These are phyloP conservation scores for Eucalyptus coolabah DNA, from an alignment of 345 rosid species.

Conservation along the genomic window DNA sequence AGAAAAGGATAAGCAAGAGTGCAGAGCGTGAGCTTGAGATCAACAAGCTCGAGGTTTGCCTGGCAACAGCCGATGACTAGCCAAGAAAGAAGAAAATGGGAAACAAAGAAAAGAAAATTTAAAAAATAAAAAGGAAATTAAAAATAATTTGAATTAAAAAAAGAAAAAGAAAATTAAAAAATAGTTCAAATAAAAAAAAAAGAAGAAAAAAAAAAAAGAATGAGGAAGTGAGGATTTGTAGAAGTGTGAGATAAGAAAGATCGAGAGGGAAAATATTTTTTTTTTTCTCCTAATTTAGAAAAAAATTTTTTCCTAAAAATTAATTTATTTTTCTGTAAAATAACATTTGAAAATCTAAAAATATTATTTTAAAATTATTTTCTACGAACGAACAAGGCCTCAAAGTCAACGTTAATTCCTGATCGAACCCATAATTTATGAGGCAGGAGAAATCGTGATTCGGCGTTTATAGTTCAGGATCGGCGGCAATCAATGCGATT, in stretches of 20 bases:
- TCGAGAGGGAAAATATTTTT: too few relatives aligned
- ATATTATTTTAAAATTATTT: rapidly evolving
- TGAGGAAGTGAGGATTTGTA: too few relatives aligned
- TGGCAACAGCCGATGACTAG: rapidly evolving
- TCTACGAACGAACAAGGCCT: rapidly evolving
- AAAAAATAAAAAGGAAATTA: too few relatives aligned
- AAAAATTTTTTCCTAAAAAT: rapidly evolving
- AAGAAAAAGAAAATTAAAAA: too few relatives aligned
- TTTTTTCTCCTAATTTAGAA: rapidly evolving
- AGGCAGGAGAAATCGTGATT: background rate
- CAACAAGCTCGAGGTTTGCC: rapidly evolving
- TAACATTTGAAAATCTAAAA: rapidly evolving
- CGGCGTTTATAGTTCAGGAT: background rate
- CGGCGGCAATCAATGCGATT: background rate
- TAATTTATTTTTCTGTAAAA: rapidly evolving
- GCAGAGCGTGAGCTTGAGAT: too few relatives aligned
- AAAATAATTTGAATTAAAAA: too few relatives aligned
- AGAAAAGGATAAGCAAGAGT: too few relatives aligned
- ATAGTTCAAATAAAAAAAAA: too few relatives aligned
- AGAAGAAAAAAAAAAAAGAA: rapidly evolving
- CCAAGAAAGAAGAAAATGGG: too few relatives aligned
- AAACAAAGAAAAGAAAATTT: too few relatives aligned
- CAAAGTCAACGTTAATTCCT: background rate
- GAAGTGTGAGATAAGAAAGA: too few relatives aligned
- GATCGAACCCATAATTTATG: background rate